Base-by-base conservation (phyloP, 2,329 filamentous ascomycete genomes). In the Raffaelea arxii region DNA sequence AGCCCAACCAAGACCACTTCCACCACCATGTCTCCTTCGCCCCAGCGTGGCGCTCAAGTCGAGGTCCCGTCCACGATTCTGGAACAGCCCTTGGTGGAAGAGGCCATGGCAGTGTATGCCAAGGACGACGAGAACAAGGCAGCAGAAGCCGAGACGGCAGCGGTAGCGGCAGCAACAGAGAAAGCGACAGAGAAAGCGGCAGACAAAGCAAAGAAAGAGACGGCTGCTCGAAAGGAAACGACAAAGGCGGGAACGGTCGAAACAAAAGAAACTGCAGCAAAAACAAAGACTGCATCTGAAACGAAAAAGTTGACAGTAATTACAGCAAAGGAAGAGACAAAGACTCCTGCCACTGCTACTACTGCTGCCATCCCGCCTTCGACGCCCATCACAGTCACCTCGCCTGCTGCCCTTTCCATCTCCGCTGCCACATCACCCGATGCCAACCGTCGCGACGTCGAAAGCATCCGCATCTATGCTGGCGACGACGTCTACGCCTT, bases 381-480 rank as follows among this genome's bases (percentile, higher is more conserved):
- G 7, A 36, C 32, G 16, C 7, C 14, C 7, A 18, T 10, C 21
- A 16, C 14, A 14, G 48, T 43, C 10, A 47, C 44, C 30, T 25
- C 25, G 2, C 18, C 25, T 18, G 12, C 21, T n/a, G 41, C 24
- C 18, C 37, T 40, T 51, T 49, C 19, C 48, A 52, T n/a, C 52
- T 41, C 22, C 11, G 36, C 19, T 4, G 27, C 4, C 9, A 19
- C 41, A 36, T 25, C 53, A 5, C 24, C 40, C 21, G 35, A 41
- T 1, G 25, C 35, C 14, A 47, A 57, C 11, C 64, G 71, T 38
- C 56, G 62, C 12, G 70, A 71, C 21, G 69, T 78, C 32, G 77
- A 84, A 59, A 84, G 79, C 58, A 84, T 84, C 49, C 75, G 77
- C 21, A 72, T 85, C 53, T 85, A 84, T 53, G 80, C 79, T 21